These are phyloP conservation scores for Udeniomyces megalosporus DNA, from an alignment of 768 basidiomycete genomes.

Conservation along the genomic window DNA sequence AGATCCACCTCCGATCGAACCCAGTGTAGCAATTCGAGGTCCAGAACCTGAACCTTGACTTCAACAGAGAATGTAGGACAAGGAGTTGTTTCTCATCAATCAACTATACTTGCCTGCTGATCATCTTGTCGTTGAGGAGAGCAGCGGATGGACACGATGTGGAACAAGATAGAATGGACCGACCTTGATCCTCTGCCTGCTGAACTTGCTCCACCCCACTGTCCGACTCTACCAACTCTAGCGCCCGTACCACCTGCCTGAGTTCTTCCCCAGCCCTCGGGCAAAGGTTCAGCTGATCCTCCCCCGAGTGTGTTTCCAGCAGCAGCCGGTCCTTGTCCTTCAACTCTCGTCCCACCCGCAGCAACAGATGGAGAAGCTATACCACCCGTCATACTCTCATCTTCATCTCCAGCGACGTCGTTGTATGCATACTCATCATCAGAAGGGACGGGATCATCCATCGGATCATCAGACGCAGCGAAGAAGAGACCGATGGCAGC, in stretches of 20 bases:
- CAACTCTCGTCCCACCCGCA: neutral
- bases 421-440: neutral
- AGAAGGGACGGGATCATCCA: slow-evolving; percentile 5
- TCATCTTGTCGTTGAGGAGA: no score
- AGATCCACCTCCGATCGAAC: slow-evolving; percentile 25
- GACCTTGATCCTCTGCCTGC: no score
- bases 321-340: neutral
- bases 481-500: slow-evolving; percentile 13
- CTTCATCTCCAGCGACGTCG: slow-evolving; percentile 4
- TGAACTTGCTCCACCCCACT: slow-evolving; percentile 16
- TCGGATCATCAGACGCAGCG: neutral
- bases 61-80: no score
- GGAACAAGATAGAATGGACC: neutral
- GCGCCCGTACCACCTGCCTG: slow-evolving; percentile 13
- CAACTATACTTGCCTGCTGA: no score
- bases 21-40: slow-evolving; percentile 31
- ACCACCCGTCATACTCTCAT: neutral
- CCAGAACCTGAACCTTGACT: slow-evolving; percentile 17
- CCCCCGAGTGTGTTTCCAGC: slow-evolving; percentile 39
- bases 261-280: slow-evolving; percentile 24
- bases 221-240: slow-evolving; percentile 16
- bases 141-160: no score
- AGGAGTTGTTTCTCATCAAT: no score
- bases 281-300: slow-evolving; percentile 34
- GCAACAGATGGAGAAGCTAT: neutral